phyloP scores from a whole-genome alignment of 352 stramenopile genomes.

The Phytophthora sojae region DNA sequence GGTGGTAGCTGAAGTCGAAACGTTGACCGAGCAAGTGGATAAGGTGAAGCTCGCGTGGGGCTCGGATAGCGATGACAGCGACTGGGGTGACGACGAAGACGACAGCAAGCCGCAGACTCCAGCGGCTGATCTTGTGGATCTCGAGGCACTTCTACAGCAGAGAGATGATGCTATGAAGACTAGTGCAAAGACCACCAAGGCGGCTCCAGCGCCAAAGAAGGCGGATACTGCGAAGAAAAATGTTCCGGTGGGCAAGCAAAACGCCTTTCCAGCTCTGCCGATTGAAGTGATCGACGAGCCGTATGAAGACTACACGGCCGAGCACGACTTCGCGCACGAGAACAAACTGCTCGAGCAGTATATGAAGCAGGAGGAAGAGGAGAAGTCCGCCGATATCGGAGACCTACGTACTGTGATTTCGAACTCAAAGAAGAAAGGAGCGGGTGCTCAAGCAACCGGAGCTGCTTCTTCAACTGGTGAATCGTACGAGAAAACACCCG shows the following conservation, averaged over 20 bases:
- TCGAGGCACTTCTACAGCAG: constrained; percentile 74
- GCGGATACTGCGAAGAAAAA: constrained; percentile 1
- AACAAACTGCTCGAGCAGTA: constrained; percentile 80
- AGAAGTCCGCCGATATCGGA: constrained; percentile 73
- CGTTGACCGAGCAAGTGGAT: constrained; percentile 23
- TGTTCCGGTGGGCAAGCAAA: constrained; percentile 9
- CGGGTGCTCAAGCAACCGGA: constrained; percentile 8
- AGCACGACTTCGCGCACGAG: constrained; percentile 78
- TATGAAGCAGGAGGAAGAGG: constrained; percentile 82
- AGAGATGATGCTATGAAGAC: constrained; percentile 73
- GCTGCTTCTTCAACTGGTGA: constrained; percentile 48
- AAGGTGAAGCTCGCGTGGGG: constrained; percentile 41
- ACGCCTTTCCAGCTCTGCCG: constrained; percentile 61
- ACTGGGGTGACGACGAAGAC: constrained; percentile 79
- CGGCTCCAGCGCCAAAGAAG: constrained; percentile 15
- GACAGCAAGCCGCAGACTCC: constrained; percentile 25
- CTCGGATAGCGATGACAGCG: constrained; percentile 64
- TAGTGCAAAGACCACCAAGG: constrained; percentile 10
- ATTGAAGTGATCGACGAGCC: constrained; percentile 86
- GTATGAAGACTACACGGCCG: constrained; percentile 67
- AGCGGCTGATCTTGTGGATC: constrained; percentile 45
- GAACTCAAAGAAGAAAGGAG: constrained; percentile 56
- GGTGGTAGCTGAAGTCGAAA: constrained; percentile 11
- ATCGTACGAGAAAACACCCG: constrained; percentile 85
- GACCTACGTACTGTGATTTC: constrained; percentile 69